Evolutionary conservation across 2,329 filamentous ascomycete species (phyloP).

Genomic region (Fusarium buharicum): DNA sequence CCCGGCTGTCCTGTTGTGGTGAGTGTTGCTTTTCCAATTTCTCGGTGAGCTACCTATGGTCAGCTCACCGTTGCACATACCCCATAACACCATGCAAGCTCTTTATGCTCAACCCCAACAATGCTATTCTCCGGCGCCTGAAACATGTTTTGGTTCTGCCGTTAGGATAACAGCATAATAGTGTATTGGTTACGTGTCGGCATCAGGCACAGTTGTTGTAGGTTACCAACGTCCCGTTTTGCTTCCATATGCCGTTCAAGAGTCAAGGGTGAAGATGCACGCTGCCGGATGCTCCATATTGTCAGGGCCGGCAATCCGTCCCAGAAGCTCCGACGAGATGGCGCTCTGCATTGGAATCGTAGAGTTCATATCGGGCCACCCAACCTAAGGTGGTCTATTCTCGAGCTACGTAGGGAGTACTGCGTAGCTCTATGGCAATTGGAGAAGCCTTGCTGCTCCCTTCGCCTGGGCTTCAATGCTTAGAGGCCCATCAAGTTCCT

Average conservation of each 20-base stretch:
- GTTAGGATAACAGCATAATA: background rate
- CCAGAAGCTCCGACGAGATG: background rate
- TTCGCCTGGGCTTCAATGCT: constrained; percentile 25
- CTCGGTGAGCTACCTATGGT: constrained; percentile 18
- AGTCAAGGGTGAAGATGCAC: constrained; percentile 4
- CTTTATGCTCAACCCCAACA: constrained; percentile 26
- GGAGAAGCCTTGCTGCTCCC: background rate
- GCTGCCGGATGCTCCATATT: background rate
- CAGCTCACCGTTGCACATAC: constrained; percentile 15
- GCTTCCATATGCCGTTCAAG: background rate
- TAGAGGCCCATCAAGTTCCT: constrained; percentile 10
- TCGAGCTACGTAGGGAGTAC: constrained; percentile 9
- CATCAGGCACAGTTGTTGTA: background rate
- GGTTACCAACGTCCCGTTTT: too few species aligned
- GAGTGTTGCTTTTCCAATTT: constrained; percentile 11
- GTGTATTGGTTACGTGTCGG: background rate
- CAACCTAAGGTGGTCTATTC: background rate
- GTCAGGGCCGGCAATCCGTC: constrained; percentile 1
- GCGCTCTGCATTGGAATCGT: background rate
- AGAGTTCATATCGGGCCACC: background rate
- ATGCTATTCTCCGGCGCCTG: constrained; percentile 22
- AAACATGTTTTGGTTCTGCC: constrained; percentile 31
- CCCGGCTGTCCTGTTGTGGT: constrained; percentile 19
- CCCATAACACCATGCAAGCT: constrained; percentile 25
- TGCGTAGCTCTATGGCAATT: background rate